These are phyloP conservation scores for Pichia sp. DNA, from an alignment of 1,139 yeast genomes.

Conservation along the genomic window DNA sequence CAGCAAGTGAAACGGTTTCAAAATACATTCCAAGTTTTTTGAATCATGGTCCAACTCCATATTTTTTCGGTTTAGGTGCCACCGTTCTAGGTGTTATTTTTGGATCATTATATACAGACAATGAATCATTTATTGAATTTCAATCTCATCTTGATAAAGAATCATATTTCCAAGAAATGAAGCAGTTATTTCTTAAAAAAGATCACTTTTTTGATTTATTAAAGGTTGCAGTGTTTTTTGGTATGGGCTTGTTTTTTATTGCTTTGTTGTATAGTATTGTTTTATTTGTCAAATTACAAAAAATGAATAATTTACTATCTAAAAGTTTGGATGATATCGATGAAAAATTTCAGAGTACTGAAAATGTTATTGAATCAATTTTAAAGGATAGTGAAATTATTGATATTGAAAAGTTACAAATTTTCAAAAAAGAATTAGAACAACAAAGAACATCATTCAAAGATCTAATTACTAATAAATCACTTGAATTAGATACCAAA, in stretches of 20 bases:
- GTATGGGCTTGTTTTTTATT: neutral
- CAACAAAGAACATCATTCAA: conserved; percentile 7
- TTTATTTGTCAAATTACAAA: neutral
- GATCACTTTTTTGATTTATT: conserved; percentile 4
- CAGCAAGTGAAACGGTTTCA: neutral
- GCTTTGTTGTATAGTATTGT: neutral
- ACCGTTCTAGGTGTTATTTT: conserved; percentile 6
- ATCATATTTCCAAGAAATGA: conserved; percentile 9
- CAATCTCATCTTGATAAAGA: conserved; percentile 9
- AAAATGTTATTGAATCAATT: conserved; percentile 12
- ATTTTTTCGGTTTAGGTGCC: conserved; percentile 6
- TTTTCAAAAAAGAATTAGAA: conserved; percentile 8
- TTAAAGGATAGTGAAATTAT: conserved; percentile 7
- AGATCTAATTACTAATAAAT: conserved; percentile 7
- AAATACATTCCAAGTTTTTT: neutral
- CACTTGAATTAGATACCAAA: conserved; percentile 10
- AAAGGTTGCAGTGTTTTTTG: neutral
- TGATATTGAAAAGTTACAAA: conserved; percentile 6
- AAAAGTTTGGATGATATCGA: neutral
- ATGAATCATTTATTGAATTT: conserved; percentile 8
- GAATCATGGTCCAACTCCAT: neutral
- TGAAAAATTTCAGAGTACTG: conserved; percentile 1
- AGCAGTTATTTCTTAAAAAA: conserved; percentile 2
- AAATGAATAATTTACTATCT: neutral
- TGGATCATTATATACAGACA: conserved; percentile 1